These are phyloP conservation scores for Geotrichum reessii DNA, from an alignment of 1,139 yeast species.

Conservation along the genomic window DNA sequence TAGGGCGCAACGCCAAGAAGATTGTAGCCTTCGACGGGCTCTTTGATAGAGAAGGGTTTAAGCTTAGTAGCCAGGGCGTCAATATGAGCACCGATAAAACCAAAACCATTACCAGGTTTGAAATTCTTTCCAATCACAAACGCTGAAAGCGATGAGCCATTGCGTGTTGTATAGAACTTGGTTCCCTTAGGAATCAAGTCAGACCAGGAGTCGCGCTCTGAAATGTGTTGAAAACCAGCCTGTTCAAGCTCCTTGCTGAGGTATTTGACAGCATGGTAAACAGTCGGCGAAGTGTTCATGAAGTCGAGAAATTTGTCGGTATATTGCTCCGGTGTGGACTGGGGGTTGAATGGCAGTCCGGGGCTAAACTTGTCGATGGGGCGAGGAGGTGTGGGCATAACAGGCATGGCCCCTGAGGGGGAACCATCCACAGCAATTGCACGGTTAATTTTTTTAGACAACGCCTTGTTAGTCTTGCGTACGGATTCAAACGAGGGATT, in stretches of 20 bases:
- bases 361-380: conserved; percentile 14
- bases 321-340: conserved; percentile 22
- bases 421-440: background rate
- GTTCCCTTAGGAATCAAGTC: conserved; percentile 47
- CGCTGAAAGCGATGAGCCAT: conserved; percentile 77
- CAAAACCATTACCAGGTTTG: conserved; percentile 69
- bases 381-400: background rate
- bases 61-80: conserved; percentile 74
- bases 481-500: conserved; percentile 10
- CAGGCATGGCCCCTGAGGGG: background rate
- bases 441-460: background rate
- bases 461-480: conserved; percentile 2
- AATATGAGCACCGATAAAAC: conserved; percentile 86
- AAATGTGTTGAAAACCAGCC: conserved; percentile 46
- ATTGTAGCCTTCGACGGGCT: conserved; percentile 64
- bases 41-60: conserved; percentile 76
- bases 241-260: conserved; percentile 38
- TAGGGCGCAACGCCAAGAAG: conserved; percentile 92
- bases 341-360: conserved; percentile 17
- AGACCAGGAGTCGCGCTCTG: conserved; percentile 68
- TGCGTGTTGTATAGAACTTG: conserved; percentile 69
- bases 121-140: conserved; percentile 67
- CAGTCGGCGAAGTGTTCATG: conserved; percentile 82
- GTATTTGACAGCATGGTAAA: conserved; percentile 77
- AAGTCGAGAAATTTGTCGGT: conserved; percentile 61